Evolutionary conservation across 2,329 filamentous ascomycete genomes (phyloP).

Genomic region (Lachnellula occidentalis): DNA sequence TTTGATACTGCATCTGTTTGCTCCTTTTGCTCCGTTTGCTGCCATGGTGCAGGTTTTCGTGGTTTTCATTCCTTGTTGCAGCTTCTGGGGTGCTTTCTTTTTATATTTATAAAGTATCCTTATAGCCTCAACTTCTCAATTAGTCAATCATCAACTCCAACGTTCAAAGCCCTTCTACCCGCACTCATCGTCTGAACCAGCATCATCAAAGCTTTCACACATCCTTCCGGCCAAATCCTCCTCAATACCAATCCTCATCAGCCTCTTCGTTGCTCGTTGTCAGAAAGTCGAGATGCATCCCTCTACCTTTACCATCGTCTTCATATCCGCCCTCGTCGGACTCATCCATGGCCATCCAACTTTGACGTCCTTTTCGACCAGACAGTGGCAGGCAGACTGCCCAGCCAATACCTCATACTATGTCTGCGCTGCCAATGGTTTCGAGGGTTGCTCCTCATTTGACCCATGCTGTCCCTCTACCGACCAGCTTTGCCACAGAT

Average conservation of each 20-base stretch:
- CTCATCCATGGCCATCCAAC: neutral
- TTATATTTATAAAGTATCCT: too few relatives aligned
- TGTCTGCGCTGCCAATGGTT: neutral
- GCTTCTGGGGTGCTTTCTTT: too few relatives aligned
- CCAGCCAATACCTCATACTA: neutral
- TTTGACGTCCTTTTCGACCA: neutral
- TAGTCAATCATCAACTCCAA: too few relatives aligned
- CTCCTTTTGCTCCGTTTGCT: too few relatives aligned
- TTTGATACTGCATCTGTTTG: too few relatives aligned
- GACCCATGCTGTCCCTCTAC: neutral
- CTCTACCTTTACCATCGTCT: neutral
- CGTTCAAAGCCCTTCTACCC: too few relatives aligned
- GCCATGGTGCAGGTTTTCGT: too few relatives aligned
- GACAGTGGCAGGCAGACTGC: neutral
- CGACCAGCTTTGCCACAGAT: neutral
- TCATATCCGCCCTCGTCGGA: neutral
- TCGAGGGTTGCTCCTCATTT: neutral
- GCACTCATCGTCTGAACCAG: too few relatives aligned
- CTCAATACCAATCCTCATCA: neutral
- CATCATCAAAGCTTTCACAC: neutral
- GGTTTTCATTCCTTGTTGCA: too few relatives aligned
- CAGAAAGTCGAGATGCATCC: neutral
- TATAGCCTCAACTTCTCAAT: too few relatives aligned
- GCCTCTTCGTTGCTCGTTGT: neutral
- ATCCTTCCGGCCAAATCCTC: neutral